Conservation (phyloP, 306 rosid genomes). For the Pyrus pyrifolia region DNA sequence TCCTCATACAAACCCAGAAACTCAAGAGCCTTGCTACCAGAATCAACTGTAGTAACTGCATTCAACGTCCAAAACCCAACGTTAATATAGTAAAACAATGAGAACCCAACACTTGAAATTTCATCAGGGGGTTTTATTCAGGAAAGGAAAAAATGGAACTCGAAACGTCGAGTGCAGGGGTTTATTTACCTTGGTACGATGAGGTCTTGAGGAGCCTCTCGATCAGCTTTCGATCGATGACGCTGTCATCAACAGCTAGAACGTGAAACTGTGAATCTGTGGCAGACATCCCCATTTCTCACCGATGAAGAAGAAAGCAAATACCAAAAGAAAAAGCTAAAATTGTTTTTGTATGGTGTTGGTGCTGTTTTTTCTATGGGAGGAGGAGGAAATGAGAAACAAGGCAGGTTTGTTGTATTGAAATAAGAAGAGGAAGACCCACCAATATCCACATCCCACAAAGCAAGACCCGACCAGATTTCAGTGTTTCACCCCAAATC, state of each 20-base stretch:
- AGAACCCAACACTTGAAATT: background rate
- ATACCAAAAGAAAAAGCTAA: background rate
- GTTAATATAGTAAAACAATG: background rate
- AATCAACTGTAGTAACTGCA: constrained; percentile 94
- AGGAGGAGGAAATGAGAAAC: background rate
- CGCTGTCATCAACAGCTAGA: constrained; percentile 88
- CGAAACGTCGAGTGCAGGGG: background rate
- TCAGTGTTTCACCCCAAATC: constrained; percentile 55
- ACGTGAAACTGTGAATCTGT: constrained; percentile 81
- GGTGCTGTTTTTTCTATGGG: background rate
- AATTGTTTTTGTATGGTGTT: background rate
- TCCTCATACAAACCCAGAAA: constrained; percentile 62
- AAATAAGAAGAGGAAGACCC: constrained; percentile 44
- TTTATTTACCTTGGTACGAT: constrained; percentile 66
- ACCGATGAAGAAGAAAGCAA: constrained; percentile 5
- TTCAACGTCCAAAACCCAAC: background rate
- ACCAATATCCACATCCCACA: constrained; percentile 71
- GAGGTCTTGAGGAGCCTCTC: constrained; percentile 78
- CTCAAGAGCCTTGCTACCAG: constrained; percentile 92
- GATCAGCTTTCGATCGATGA: constrained; percentile 73
- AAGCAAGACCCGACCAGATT: constrained; percentile 99
- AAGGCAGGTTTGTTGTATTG: constrained; percentile 43
- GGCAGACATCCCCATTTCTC: constrained; percentile 64
- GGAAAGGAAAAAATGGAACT: no score
- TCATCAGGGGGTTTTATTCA: background rate